Conservation (phyloP, 208 protist species). For the Leishmania amazonensis region DNA sequence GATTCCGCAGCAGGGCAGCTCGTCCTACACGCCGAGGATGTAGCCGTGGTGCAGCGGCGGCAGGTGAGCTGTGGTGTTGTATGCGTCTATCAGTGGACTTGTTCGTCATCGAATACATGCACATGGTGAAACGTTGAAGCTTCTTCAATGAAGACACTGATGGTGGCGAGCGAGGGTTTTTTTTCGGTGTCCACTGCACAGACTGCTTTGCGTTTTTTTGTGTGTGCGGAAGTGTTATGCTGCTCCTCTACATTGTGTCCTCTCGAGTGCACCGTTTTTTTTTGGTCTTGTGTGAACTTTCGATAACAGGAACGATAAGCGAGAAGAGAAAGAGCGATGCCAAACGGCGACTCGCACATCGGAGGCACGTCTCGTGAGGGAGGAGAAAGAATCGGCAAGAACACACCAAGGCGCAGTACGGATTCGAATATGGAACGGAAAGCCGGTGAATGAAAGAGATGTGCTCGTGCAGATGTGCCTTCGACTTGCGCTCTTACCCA, state of each 20-base stretch:
- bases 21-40: neutral
- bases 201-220: neutral
- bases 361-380: neutral
- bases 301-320: neutral
- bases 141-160: neutral
- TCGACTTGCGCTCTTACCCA: neutral
- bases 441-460: neutral
- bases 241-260: neutral
- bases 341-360: neutral
- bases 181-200: neutral
- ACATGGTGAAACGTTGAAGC: neutral
- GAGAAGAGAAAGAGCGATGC: neutral
- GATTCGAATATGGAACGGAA: neutral
- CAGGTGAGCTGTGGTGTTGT: neutral
- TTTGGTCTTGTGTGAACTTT: too few species aligned
- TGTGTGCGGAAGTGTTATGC: neutral
- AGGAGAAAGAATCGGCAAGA: neutral
- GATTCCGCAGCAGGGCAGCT: neutral
- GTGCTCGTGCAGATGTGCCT: neutral
- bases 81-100: neutral
- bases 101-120: neutral
- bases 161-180: neutral
- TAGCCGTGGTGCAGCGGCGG: neutral
- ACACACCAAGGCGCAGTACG: neutral
- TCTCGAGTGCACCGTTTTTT: neutral